phyloP scores from a whole-genome alignment of 129 eudicot genomes.

The Saussurea involucrata region DNA sequence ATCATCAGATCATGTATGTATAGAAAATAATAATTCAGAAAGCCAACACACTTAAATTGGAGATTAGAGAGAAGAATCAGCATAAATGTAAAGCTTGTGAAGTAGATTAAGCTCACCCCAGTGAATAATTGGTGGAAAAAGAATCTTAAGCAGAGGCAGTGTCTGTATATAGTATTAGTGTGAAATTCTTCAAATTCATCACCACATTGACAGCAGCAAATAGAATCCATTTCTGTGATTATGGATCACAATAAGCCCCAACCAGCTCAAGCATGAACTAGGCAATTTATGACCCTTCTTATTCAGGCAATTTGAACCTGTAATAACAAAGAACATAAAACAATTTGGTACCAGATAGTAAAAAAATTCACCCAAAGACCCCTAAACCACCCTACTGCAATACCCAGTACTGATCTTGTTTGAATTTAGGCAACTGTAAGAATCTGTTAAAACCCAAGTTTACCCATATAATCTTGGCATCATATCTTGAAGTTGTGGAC shows the following conservation, averaged over 20 bases:
- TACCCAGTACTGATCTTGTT: background rate
- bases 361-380: background rate
- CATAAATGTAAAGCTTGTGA: background rate
- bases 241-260: background rate
- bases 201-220: constrained; percentile 35
- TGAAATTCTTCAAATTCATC: constrained; percentile 36
- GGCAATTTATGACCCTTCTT: background rate
- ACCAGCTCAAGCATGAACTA: background rate
- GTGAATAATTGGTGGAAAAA: constrained; percentile 35
- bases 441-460: background rate
- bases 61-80: background rate
- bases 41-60: background rate
- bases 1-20: background rate
- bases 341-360: background rate
- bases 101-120: constrained; percentile 22
- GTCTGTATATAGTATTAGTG: constrained; percentile 28
- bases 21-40: background rate
- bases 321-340: constrained; percentile 6
- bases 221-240: constrained; percentile 23
- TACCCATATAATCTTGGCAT: constrained; percentile 11
- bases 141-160: constrained; percentile 32
- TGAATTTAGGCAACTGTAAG: constrained; percentile 4
- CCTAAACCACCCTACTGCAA: background rate
- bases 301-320: constrained; percentile 21
- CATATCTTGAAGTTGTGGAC: background rate